Percentiles rank a stretch among this genome's conserved stretches.
Conservation (phyloP, 805 yeast species). For the Osmozyma mogii region DNA sequence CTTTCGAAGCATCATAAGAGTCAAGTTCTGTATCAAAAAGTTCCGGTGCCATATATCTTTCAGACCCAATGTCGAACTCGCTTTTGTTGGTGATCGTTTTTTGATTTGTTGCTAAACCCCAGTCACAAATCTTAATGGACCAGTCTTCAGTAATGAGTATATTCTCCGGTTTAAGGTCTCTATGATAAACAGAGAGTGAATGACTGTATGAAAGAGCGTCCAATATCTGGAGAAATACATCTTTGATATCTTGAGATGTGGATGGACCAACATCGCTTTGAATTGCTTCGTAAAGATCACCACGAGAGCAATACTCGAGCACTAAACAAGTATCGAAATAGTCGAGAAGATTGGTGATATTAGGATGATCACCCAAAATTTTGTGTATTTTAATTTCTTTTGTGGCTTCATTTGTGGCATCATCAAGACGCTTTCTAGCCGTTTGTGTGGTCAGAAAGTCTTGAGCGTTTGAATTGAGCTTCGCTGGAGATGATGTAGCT, state of each 20-base stretch:
- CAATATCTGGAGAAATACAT: conserved; percentile 43
- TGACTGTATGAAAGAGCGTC: conserved; percentile 47
- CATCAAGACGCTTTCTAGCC: background rate
- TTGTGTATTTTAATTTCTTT: conserved; percentile 62
- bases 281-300: conserved; percentile 79
- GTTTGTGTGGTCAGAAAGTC: conserved; percentile 1
- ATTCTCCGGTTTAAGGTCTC: conserved; percentile 54
- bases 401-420: conserved; percentile 58
- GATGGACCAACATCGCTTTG: conserved; percentile 50
- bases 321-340: conserved; percentile 45
- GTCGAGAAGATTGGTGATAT: conserved; percentile 40
- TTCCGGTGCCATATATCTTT: conserved; percentile 94
- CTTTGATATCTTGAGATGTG: conserved; percentile 46
- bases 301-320: conserved; percentile 79
- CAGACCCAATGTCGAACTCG: conserved; percentile 78
- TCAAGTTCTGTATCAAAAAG: conserved; percentile 55
- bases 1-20: conserved; percentile 69
- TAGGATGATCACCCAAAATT: conserved; percentile 46
- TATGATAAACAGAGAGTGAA: conserved; percentile 39
- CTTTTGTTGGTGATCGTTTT: conserved; percentile 45
- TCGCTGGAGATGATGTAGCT: conserved; percentile 31
- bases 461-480: conserved; percentile 14
- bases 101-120: conserved; percentile 50
- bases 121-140: conserved; percentile 50
- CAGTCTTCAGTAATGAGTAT: conserved; percentile 37